Evolutionary conservation across 2,329 filamentous ascomycete genomes (phyloP).

Genomic region (Trichoderma sp.): DNA sequence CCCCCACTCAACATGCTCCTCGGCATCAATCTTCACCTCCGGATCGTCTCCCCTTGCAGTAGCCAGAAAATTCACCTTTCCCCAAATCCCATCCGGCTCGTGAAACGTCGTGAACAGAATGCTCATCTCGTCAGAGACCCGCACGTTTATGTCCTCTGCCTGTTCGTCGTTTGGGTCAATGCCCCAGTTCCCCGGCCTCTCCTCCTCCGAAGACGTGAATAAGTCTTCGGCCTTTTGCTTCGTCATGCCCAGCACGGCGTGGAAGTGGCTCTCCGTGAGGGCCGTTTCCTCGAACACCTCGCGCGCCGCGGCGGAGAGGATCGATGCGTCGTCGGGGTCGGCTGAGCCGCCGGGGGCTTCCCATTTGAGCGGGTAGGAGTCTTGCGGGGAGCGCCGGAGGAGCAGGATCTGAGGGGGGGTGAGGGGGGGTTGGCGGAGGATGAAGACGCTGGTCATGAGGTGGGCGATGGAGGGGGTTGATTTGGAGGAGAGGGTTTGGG

Average conservation of each 20-base stretch:
- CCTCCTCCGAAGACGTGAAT: not conserved
- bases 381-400: slow-evolving; percentile 30
- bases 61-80: slow-evolving; percentile 38
- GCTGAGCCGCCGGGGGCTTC: slow-evolving; percentile 36
- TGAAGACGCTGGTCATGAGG: slow-evolving; percentile 33
- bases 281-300: slow-evolving; percentile 55
- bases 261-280: slow-evolving; percentile 39
- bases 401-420: slow-evolving; percentile 16
- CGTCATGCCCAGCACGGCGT: slow-evolving; percentile 32
- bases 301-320: slow-evolving; percentile 47
- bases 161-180: slow-evolving; percentile 29
- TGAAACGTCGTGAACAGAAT: slow-evolving; percentile 34
- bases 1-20: slow-evolving; percentile 46
- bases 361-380: slow-evolving; percentile 33
- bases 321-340: slow-evolving; percentile 47
- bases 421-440: slow-evolving; percentile 29
- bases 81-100: slow-evolving; percentile 37
- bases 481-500: not conserved
- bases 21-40: slow-evolving; percentile 36
- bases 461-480: slow-evolving; percentile 30
- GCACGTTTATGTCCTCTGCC: not conserved
- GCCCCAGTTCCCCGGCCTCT: slow-evolving; percentile 3
- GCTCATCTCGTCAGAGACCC: slow-evolving; percentile 16
- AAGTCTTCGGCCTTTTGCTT: not conserved
- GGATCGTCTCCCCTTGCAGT: slow-evolving; percentile 35